Percentiles rank a stretch among this genome's conserved stretches.
phyloP scores from a whole-genome alignment of 2,329 filamentous ascomycete species.

The Neurospora crassa region DNA sequence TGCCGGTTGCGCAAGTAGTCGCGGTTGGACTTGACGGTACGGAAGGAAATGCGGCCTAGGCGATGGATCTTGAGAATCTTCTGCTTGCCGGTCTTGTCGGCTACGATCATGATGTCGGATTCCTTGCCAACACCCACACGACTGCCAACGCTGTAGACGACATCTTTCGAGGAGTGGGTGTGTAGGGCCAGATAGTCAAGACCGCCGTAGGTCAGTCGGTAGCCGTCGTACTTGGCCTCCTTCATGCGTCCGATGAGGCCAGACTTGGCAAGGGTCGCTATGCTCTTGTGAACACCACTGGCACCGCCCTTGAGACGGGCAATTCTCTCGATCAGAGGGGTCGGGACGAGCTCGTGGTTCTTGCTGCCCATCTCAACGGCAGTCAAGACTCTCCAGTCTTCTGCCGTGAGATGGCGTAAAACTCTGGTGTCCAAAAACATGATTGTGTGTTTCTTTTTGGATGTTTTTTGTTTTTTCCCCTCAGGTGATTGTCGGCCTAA shows the following conservation, averaged over 20 bases:
- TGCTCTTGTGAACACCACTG: constrained; percentile 73
- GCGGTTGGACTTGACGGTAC: constrained; percentile 88
- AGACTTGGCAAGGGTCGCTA: constrained; percentile 84
- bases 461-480: too few species aligned
- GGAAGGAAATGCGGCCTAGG: constrained; percentile 90
- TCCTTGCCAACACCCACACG: constrained; percentile 96
- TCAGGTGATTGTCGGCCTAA: background rate
- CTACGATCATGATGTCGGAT: constrained; percentile 92
- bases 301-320: constrained; percentile 70
- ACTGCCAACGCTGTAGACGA: constrained; percentile 85
- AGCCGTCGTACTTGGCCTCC: constrained; percentile 95
- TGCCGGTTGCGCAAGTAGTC: constrained; percentile 74
- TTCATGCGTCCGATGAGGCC: constrained; percentile 87
- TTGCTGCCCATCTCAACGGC: constrained; percentile 89
- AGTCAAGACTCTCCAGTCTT: constrained; percentile 92
- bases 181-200: constrained; percentile 96
- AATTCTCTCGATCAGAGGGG: constrained; percentile 74
- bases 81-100: constrained; percentile 66
- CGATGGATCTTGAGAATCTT: constrained; percentile 91
- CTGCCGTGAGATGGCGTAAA: constrained; percentile 80
- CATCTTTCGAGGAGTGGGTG: constrained; percentile 69
- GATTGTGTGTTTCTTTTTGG: constrained; percentile 13
- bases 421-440: constrained; percentile 97
- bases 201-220: constrained; percentile 91
- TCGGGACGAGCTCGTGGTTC: constrained; percentile 96